Conservation (phyloP, 1,284 basidiomycete species). For the Macrocybe sp. region DNA sequence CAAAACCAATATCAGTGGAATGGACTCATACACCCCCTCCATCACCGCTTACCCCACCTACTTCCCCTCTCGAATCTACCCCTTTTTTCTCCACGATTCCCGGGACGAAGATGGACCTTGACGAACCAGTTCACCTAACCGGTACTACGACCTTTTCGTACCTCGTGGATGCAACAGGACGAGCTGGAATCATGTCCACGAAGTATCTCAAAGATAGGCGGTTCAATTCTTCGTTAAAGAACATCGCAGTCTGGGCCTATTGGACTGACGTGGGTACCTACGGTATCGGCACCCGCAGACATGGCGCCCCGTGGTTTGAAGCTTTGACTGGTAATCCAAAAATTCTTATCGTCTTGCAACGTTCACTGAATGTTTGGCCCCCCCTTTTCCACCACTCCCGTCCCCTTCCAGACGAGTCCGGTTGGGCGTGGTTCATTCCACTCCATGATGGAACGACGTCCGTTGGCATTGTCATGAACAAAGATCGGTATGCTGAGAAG, state of each 20-base stretch:
- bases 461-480: slow-evolving; percentile 67
- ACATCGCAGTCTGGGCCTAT: slow-evolving; percentile 76
- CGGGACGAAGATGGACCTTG: slow-evolving; percentile 5
- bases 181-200: slow-evolving; percentile 61
- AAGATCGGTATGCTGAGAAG: slow-evolving; percentile 42
- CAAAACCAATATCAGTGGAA: slow-evolving; percentile 42
- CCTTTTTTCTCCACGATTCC: slow-evolving; percentile 16
- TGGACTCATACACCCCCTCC: slow-evolving; percentile 42
- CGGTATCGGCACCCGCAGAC: slow-evolving; percentile 45
- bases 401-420: slow-evolving; percentile 55
- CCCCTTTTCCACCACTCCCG: background rate
- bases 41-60: slow-evolving; percentile 35
- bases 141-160: slow-evolving; percentile 59
- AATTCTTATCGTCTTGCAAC: background rate
- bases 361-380: slow-evolving; percentile 6
- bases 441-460: slow-evolving; percentile 65
- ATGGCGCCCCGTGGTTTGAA: slow-evolving; percentile 69
- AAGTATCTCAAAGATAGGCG: slow-evolving; percentile 64
- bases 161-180: slow-evolving; percentile 67
- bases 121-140: slow-evolving; percentile 13
- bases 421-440: slow-evolving; percentile 78
- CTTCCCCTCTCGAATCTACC: slow-evolving; percentile 26
- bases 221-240: slow-evolving; percentile 64
- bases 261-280: slow-evolving; percentile 56
- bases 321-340: slow-evolving; percentile 50